Evolutionary conservation across 2,329 filamentous ascomycete genomes (phyloP), one percentile per base, ranked within the genome.

Genomic region (Allantophomopsis cytisporea): DNA sequence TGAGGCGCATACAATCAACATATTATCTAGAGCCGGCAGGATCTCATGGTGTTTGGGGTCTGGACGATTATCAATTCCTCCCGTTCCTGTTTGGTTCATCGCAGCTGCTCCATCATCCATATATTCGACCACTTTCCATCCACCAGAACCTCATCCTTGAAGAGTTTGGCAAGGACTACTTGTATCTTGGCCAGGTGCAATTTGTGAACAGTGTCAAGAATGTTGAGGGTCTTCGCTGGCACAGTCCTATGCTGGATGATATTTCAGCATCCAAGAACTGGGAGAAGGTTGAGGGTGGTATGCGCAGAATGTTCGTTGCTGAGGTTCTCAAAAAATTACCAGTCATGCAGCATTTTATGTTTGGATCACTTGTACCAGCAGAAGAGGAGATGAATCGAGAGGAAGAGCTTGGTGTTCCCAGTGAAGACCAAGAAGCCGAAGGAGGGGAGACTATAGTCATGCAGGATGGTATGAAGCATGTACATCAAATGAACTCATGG

Each of bases 341-440:
- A 1, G 89, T 98, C 34, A 96, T 96, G 87, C 91, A 98, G 62
- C 93, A 98, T 59, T 98, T 98, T 51, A 55, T 98, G 40, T 98
- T 98, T 54, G 91, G 91, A 1, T 81, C 78, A 7, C 60, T 98
- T 38, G 69, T 98, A 2, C 80, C 85, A 0, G 86, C 89, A 0
- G 75, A 69, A 0, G 75, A 85, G 16, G 84, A 76, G 1, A 96
- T 98, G 91, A 83, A 76, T 45, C 70, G 66, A 36, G 74, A 78
- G 49, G 62, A 63, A 18, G 69, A 75, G 36, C 60, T 61, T 1
- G 69, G 64, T n/a, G 52, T 58, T 4, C 53, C 56, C 2, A 57
- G 57, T 4, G 65, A 68, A 33, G 70, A 69, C 10, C 65, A 65
- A 20, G 71, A 73, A 43, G 59, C 56, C 0, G 64, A 65, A 36